Evolutionary conservation across 2,329 filamentous ascomycete species (phyloP).

Genomic region (Xylariaceae sp.): DNA sequence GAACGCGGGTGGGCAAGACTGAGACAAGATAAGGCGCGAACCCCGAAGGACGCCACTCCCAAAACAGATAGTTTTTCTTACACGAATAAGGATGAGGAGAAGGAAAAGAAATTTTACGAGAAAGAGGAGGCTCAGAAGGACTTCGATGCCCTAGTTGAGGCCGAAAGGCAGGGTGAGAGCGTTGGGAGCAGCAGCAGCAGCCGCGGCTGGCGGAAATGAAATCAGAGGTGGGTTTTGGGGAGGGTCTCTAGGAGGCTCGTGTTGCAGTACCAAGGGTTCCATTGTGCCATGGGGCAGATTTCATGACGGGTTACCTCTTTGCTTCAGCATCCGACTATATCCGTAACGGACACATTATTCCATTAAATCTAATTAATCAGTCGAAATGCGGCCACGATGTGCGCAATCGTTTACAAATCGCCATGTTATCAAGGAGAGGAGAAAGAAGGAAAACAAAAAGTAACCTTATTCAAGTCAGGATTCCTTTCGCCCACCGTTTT

Average conservation of each 20-base stretch:
- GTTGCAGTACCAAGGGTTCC: conserved; percentile 2
- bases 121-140: conserved; percentile 48
- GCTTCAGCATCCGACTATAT: background rate
- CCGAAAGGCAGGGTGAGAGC: conserved; percentile 35
- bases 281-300: background rate
- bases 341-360: background rate
- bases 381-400: background rate
- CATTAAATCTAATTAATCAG: background rate
- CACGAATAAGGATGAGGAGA: conserved; percentile 37
- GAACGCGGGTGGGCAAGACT: conserved; percentile 28
- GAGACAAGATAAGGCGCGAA: conserved; percentile 27
- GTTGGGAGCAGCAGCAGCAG: background rate
- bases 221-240: background rate
- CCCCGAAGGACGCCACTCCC: conserved; percentile 17
- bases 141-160: conserved; percentile 47
- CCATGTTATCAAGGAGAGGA: background rate
- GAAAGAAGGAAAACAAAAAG: background rate
- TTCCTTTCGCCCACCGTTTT: conserved; percentile 47
- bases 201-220: conserved; percentile 12
- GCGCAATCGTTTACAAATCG: too few relatives aligned
- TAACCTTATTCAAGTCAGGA: conserved; percentile 1
- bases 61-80: conserved; percentile 36
- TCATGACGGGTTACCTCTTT: background rate
- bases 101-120: conserved; percentile 34
- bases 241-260: background rate